These are phyloP conservation scores for Saccharomycopsis crataegensis DNA, from an alignment of 1,139 yeast species.

Conservation along the genomic window DNA sequence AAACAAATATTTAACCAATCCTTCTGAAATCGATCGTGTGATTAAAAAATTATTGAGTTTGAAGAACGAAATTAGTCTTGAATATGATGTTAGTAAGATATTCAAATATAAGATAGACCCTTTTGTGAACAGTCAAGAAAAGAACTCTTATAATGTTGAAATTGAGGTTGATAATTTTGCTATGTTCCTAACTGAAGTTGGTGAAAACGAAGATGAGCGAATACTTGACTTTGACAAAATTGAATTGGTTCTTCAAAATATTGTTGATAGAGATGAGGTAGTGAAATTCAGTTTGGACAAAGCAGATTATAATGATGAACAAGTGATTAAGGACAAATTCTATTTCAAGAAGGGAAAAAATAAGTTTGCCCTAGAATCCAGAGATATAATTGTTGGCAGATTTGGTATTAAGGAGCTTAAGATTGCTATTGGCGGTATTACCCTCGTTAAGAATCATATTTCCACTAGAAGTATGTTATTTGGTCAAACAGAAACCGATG, in stretches of 20 bases:
- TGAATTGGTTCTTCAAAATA: slow-evolving; percentile 13
- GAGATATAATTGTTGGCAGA: slow-evolving; percentile 16
- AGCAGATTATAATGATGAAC: background rate
- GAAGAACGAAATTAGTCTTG: slow-evolving; percentile 9
- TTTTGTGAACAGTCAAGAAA: slow-evolving; percentile 21
- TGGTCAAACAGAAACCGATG: background rate
- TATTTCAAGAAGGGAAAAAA: slow-evolving; percentile 13
- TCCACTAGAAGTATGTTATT: background rate
- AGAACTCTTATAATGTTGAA: slow-evolving; percentile 25
- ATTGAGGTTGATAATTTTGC: slow-evolving; percentile 24
- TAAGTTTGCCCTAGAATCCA: slow-evolving; percentile 7
- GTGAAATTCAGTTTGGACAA: slow-evolving; percentile 18
- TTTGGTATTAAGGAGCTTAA: slow-evolving; percentile 9
- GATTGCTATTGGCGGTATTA: slow-evolving; percentile 11
- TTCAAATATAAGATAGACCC: slow-evolving; percentile 16
- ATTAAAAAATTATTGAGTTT: slow-evolving; percentile 7
- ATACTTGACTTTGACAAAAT: slow-evolving; percentile 20
- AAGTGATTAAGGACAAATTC: background rate
- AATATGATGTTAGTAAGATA: slow-evolving; percentile 15
- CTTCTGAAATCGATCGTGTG: slow-evolving; percentile 11
- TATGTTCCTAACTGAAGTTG: slow-evolving; percentile 7
- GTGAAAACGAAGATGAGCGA: slow-evolving; percentile 14
- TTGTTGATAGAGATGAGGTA: slow-evolving; percentile 19
- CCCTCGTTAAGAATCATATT: slow-evolving; percentile 5
- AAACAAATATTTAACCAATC: slow-evolving; percentile 14